Evolutionary conservation across 441 rosid species (phyloP), one percentile per base, ranked within the genome.

Genomic region (Gossypium davidsonii): DNA sequence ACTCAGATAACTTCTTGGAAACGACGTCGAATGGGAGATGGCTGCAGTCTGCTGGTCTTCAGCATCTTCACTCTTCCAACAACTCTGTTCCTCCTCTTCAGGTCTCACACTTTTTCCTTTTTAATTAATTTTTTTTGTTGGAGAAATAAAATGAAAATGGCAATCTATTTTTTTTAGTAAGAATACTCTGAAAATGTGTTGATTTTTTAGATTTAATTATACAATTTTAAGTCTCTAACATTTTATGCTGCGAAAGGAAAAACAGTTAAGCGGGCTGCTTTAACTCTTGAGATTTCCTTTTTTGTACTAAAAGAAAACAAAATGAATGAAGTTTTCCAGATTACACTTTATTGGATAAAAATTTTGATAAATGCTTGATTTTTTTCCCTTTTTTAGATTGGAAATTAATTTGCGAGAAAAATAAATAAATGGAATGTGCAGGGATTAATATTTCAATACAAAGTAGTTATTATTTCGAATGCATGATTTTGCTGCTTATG

Each of bases 11-110:
- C 82, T 87, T 86, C 67, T 60, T 90, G 72, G 98, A 94, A 18
- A 74, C 82, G 78, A 83, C 92, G 8, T 86, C 97, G 26, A 94
- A 89, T 79, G 94, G 90, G 51, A 77, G 95, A 78, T 95, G 98
- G 99, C 94, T 95, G 66, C 98, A 93, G 75, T 92, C 99, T 3
- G 86, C 90, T 49, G 99, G 99, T 28, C 89, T 94, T 31, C 97
- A 89, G 77, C 92, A 94, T 67, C 89, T 94, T 6, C 94, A 90
- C 3, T 80, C 89, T 74, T 80, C 92, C 52, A 64, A 76, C 63
- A 86, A 85, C 71, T 84, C 88, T 42, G 73, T 87, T 59, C 94
- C 85, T 75, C 78, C 81, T 52, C 91, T 87, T 53, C 95, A 88
- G 92, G 92, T 88, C 7, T 39, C 21, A 51, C 56, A 69, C n/a